These are phyloP conservation scores for Tuber magnatum DNA, from an alignment of 495 filamentous ascomycete genomes.

Conservation along the genomic window DNA sequence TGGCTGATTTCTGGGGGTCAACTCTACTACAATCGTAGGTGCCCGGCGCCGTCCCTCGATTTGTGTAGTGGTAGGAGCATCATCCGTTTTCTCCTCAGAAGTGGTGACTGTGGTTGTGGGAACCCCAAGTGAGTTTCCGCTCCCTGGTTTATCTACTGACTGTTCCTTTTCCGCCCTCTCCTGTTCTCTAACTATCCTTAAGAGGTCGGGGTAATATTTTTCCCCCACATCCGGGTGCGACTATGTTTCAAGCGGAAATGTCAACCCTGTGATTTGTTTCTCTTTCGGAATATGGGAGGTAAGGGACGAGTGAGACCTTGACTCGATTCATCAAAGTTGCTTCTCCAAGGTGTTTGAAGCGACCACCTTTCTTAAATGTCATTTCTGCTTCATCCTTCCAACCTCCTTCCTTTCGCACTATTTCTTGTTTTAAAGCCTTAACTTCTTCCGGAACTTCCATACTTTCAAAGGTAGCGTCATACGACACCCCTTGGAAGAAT, in stretches of 20 bases:
- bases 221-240: constrained; percentile 83
- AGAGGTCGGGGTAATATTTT: constrained; percentile 71
- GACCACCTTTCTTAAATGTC: constrained; percentile 60
- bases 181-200: constrained; percentile 42
- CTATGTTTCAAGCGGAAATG: constrained; percentile 11
- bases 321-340: constrained; percentile 81
- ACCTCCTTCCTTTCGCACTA: constrained; percentile 47
- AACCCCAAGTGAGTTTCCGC: neutral
- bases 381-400: constrained; percentile 67
- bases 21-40: constrained; percentile 56
- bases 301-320: constrained; percentile 47
- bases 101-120: constrained; percentile 11
- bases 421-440: constrained; percentile 50
- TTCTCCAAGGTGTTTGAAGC: constrained; percentile 64
- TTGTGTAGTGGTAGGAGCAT: constrained; percentile 4
- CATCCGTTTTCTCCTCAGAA: constrained; percentile 12
- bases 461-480: constrained; percentile 70
- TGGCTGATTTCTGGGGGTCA: constrained; percentile 54
- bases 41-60: constrained; percentile 25
- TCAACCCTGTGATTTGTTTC: constrained; percentile 1
- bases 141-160: constrained; percentile 18
- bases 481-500: constrained; percentile 85
- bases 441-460: constrained; percentile 64
- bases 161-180: constrained; percentile 3
- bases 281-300: neutral